phyloP scores from a whole-genome alignment of 169 alveolate species.

The Amoebophrya sp. region DNA sequence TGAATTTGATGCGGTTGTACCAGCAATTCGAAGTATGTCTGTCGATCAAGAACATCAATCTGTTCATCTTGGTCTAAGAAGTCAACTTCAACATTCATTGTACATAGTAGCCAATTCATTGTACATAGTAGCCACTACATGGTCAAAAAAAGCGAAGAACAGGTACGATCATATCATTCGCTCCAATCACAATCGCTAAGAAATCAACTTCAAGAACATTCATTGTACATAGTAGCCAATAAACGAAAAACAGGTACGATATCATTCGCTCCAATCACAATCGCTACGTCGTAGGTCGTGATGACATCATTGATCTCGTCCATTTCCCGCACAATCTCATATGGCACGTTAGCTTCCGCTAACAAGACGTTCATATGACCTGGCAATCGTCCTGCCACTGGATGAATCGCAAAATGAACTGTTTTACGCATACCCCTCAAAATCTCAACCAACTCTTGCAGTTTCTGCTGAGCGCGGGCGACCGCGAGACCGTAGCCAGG shows the following conservation, averaged over 20 bases:
- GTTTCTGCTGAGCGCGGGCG: conserved; percentile 54
- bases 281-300: conserved; percentile 67
- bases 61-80: no score
- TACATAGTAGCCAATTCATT: no score
- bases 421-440: conserved; percentile 63
- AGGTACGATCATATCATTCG: conserved; percentile 45
- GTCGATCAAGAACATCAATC: conserved; percentile 11
- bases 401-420: conserved; percentile 89
- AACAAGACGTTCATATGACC: conserved; percentile 90
- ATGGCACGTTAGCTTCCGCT: conserved; percentile 92
- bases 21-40: conserved; percentile 38
- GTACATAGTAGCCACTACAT: no score
- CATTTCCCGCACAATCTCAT: conserved; percentile 85
- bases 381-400: conserved; percentile 66
- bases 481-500: conserved; percentile 94
- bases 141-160: no score
- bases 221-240: no score
- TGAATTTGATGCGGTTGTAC: conserved; percentile 34
- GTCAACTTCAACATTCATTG: no score
- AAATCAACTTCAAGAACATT: no score
- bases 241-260: neutral
- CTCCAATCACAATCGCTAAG: conserved; percentile 85
- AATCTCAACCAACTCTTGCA: conserved; percentile 32
- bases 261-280: conserved; percentile 79
- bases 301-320: conserved; percentile 78